Evolutionary conservation across 139 green algal genomes (phyloP).

Genomic region (Zygnema circumcarinatum): DNA sequence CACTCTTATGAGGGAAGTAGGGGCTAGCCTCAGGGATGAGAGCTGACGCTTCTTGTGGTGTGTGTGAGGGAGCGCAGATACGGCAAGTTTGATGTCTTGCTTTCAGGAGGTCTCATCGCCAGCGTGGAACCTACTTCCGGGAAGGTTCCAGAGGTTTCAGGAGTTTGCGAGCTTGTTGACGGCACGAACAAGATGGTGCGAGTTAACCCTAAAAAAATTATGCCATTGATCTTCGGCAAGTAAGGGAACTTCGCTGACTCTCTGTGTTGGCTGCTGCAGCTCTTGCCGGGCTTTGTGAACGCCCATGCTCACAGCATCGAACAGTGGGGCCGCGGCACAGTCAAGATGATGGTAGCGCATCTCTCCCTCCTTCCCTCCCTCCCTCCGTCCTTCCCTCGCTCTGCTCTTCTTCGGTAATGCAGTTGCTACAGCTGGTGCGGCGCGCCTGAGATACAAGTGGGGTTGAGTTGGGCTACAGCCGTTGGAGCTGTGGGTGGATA

Average conservation of each 20-base stretch:
- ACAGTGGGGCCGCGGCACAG: conserved; percentile 35
- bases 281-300: conserved; percentile 54
- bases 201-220: background rate
- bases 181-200: conserved; percentile 44
- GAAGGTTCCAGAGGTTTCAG: background rate
- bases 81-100: conserved; percentile 26
- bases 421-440: too few relatives aligned
- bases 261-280: conserved; percentile 18
- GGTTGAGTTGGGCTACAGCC: conserved; percentile 27
- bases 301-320: conserved; percentile 59
- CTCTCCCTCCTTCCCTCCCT: background rate
- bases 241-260: background rate
- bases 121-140: conserved; percentile 15
- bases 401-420: background rate
- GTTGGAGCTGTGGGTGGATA: conserved; percentile 53
- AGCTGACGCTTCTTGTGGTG: background rate
- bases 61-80: too few relatives aligned
- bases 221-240: background rate
- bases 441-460: too few relatives aligned
- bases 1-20: background rate
- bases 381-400: background rate
- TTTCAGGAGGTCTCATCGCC: conserved; percentile 18
- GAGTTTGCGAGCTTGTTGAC: conserved; percentile 22
- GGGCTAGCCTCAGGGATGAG: background rate
- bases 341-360: conserved; percentile 22